These are phyloP conservation scores for Hordeum vulgare DNA, from an alignment of 176 grass and related monocot genomes.

Conservation along the genomic window DNA sequence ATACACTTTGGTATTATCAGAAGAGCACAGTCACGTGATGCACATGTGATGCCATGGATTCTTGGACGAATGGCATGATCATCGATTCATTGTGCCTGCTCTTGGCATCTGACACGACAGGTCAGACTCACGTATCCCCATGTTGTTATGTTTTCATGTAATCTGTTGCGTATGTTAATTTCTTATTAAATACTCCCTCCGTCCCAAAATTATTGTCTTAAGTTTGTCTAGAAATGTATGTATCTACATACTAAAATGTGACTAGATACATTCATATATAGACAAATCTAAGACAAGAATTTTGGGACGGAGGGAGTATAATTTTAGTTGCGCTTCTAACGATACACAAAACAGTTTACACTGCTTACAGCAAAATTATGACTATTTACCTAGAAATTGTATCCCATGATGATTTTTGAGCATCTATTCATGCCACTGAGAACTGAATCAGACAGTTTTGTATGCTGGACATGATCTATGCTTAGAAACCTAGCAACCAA, in stretches of 20 bases:
- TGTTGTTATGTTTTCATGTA: conserved; percentile 35
- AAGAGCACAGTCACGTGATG: conserved; percentile 37
- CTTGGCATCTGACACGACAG: conserved; percentile 29
- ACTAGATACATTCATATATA: no score
- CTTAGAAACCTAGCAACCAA: not conserved
- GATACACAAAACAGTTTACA: not conserved
- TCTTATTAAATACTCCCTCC: no score
- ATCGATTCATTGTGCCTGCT: conserved; percentile 12
- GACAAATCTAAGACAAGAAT: no score
- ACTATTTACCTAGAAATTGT: not conserved
- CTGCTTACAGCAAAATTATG: not conserved
- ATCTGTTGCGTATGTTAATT: conserved; percentile 10
- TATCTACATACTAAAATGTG: no score
- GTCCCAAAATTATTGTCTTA: no score
- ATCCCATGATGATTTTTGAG: not conserved
- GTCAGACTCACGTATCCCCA: conserved; percentile 25
- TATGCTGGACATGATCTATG: conserved; percentile 13
- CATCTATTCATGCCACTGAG: conserved; percentile 4
- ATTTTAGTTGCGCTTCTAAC: not conserved
- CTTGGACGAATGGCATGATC: conserved; percentile 23
- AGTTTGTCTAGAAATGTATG: no score
- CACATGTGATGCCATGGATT: conserved; percentile 31
- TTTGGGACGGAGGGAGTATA: no score
- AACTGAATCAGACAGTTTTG: not conserved
- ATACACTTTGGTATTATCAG: conserved; percentile 21